These are phyloP conservation scores for Tylopilus intermedius DNA, from an alignment of 768 basidiomycete genomes.

Conservation along the genomic window DNA sequence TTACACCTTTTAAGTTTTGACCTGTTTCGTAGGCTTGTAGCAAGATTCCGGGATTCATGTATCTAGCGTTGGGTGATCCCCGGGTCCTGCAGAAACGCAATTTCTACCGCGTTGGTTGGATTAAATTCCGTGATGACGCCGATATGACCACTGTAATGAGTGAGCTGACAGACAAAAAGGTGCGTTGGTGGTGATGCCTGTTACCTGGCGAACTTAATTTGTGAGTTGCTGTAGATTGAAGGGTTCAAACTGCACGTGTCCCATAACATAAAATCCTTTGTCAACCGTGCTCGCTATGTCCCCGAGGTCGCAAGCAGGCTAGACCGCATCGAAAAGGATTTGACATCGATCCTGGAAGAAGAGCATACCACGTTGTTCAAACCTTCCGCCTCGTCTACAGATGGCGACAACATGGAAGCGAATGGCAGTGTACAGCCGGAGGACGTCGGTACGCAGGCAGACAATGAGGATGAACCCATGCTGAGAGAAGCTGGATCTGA, in stretches of 20 bases:
- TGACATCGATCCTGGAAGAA: conserved; percentile 67
- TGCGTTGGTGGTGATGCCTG: conserved; percentile 25
- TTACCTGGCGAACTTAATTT: conserved; percentile 3
- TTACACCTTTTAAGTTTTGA: conserved; percentile 7
- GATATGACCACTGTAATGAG: conserved; percentile 72
- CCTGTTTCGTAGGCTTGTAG: conserved; percentile 55
- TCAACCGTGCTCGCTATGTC: conserved; percentile 71
- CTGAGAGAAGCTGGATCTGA: conserved; percentile 64
- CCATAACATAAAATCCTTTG: conserved; percentile 73
- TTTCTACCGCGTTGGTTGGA: conserved; percentile 93
- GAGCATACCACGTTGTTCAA: conserved; percentile 55
- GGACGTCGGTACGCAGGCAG: conserved; percentile 33
- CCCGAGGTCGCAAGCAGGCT: conserved; percentile 79
- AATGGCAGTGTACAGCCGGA: conserved; percentile 27
- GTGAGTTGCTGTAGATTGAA: conserved; percentile 60
- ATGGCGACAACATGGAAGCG: conserved; percentile 21
- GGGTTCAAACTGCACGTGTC: conserved; percentile 91
- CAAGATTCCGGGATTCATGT: conserved; percentile 75
- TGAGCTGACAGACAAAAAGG: conserved; percentile 83
- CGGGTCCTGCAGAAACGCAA: conserved; percentile 88
- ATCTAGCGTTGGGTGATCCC: conserved; percentile 89
- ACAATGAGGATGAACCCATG: conserved; percentile 43
- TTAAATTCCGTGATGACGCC: conserved; percentile 78
- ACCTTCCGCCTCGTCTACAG: conserved; percentile 15
- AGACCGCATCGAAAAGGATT: conserved; percentile 76